Conservation (phyloP, 202 grass and related monocot genomes). For the Cymbopogon flexuosus region DNA sequence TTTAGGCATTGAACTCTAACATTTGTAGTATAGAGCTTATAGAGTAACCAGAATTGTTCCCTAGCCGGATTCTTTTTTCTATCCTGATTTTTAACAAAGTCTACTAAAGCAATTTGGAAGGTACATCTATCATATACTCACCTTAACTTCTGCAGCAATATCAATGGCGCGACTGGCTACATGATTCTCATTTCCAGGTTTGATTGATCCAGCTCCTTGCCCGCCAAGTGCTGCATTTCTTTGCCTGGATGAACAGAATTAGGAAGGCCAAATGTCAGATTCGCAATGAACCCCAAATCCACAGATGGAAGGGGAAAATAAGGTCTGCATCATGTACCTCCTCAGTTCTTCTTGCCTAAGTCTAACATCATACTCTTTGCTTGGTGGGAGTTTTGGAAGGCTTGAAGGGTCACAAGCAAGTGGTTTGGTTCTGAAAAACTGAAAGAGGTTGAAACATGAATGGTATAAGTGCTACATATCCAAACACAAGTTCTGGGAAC, state of each 20-base stretch:
- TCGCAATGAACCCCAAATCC: constrained; percentile 25
- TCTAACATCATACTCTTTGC: constrained; percentile 92
- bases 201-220: constrained; percentile 50
- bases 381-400: constrained; percentile 86
- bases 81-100: not conserved
- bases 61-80: not conserved
- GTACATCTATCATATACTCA: not conserved
- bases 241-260: constrained; percentile 37
- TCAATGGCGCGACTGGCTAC: constrained; percentile 35
- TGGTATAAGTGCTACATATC: constrained; percentile 26
- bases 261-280: not conserved
- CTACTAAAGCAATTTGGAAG: not conserved
- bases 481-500: not conserved
- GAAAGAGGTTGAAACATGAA: constrained; percentile 26
- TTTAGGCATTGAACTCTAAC: not conserved
- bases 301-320: not conserved
- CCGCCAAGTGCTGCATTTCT: constrained; percentile 37
- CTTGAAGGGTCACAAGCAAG: constrained; percentile 61
- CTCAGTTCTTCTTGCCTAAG: constrained; percentile 63
- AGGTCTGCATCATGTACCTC: constrained; percentile 39
- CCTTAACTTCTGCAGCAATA: constrained; percentile 47
- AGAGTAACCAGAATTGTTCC: not conserved
- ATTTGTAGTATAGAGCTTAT: not conserved
- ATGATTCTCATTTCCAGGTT: constrained; percentile 47
- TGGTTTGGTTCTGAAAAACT: constrained; percentile 80